Evolutionary conservation across 768 basidiomycete genomes (phyloP).

Genomic region (Cyclocybe aegerita): DNA sequence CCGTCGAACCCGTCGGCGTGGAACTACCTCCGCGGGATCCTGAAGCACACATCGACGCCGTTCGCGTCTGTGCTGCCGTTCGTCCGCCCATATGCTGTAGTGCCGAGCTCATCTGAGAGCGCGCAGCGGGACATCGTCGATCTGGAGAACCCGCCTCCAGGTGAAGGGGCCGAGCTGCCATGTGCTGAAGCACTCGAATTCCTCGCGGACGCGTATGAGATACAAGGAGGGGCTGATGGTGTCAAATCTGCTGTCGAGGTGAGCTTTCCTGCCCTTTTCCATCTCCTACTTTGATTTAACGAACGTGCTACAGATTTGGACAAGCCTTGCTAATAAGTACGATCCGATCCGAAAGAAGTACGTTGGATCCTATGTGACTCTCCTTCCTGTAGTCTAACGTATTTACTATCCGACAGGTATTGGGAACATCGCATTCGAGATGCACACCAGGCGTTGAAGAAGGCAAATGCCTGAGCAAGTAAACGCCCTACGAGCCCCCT

Average conservation of each 20-base stretch:
- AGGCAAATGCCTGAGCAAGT: too few relatives aligned
- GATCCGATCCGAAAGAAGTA: constrained; percentile 81
- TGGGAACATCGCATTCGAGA: constrained; percentile 75
- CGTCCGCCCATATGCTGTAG: constrained; percentile 60
- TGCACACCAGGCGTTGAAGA: constrained; percentile 23
- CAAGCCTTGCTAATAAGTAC: constrained; percentile 61
- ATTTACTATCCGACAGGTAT: constrained; percentile 48
- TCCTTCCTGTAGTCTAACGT: neutral
- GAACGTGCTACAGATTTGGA: constrained; percentile 57
- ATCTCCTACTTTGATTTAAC: neutral
- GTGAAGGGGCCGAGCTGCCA: constrained; percentile 67
- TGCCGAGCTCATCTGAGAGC: constrained; percentile 16
- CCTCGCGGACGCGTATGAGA: constrained; percentile 73
- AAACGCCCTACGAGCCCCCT: too few relatives aligned
- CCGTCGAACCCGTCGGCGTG: constrained; percentile 95
- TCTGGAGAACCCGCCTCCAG: constrained; percentile 73
- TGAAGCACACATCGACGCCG: constrained; percentile 60
- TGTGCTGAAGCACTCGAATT: constrained; percentile 83
- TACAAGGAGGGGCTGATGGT: constrained; percentile 47
- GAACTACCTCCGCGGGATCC: constrained; percentile 93
- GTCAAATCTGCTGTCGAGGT: constrained; percentile 52
- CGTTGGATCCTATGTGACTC: constrained; percentile 1
- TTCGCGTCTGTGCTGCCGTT: constrained; percentile 58
- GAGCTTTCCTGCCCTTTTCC: constrained; percentile 12
- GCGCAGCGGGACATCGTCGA: constrained; percentile 51